phyloP scores from a whole-genome alignment of 768 basidiomycete species.

The Trametes elegans region DNA sequence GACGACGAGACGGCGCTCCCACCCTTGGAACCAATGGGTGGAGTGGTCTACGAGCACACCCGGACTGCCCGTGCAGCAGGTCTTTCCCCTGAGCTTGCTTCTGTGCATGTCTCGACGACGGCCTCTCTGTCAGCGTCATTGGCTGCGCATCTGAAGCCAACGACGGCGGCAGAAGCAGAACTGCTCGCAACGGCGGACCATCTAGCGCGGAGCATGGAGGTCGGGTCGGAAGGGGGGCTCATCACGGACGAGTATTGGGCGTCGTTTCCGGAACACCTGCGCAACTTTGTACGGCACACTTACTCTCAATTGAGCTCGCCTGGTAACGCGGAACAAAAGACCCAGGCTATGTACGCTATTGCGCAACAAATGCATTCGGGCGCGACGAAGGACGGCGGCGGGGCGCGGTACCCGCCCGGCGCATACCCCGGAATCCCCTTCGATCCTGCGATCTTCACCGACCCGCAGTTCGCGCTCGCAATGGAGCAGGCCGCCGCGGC shows the following conservation, averaged over 20 bases:
- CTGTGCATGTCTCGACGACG: conserved; percentile 46
- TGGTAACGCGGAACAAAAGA: conserved; percentile 41
- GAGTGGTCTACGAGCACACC: conserved; percentile 10
- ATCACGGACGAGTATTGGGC: conserved; percentile 70
- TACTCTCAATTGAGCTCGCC: conserved; percentile 31
- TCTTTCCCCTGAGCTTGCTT: conserved; percentile 47
- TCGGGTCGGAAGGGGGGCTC: conserved; percentile 34
- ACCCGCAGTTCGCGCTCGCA: conserved; percentile 50
- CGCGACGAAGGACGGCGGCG: conserved; percentile 26
- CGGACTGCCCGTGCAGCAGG: conserved; percentile 29
- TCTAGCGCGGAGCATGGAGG: conserved; percentile 54
- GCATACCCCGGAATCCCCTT: conserved; percentile 44
- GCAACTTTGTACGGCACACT: conserved; percentile 58
- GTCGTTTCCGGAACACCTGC: conserved; percentile 62
- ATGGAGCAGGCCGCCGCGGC: conserved; percentile 48
- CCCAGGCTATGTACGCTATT: conserved; percentile 64
- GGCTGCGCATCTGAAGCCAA: conserved; percentile 31
- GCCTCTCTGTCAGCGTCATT: conserved; percentile 41
- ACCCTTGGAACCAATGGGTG: conserved; percentile 22
- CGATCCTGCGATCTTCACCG: conserved; percentile 52
- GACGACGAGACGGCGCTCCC: conserved; percentile 28
- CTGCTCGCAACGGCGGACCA: conserved; percentile 61
- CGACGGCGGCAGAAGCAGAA: conserved; percentile 51
- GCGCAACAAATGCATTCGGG: conserved; percentile 62
- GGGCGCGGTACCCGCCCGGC: conserved; percentile 41